Base-by-base conservation (phyloP, 352 stramenopile species). In the Pythium angustatum region DNA sequence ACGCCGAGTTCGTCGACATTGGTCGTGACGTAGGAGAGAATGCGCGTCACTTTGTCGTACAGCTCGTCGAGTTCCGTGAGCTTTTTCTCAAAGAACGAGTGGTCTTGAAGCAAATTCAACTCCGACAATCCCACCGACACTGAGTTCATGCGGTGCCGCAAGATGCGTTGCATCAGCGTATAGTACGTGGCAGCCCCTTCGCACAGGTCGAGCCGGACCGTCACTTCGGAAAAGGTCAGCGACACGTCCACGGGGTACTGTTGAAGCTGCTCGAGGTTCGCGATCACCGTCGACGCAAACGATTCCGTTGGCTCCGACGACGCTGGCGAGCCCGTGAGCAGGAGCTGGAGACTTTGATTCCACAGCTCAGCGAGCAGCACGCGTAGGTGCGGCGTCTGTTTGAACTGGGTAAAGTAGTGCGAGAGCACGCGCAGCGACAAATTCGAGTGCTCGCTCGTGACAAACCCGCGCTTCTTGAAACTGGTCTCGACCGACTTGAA, bases 201-300 rank as follows among this genome's bases (percentile, higher is more conserved):
- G 38, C 77, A 83, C 34, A 93, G 41, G 52, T 93, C 80, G 6
- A 93, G 64, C 2, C 80, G 79, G 43, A 86, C 81, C 4, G 78
- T 91, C 30, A 88, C 62, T 58, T 89, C 81, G 1, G 82, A 68
- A 4, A 93, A 61, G n/a, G 79, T 84, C 34, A 93, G 65, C 6
- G 78, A 90, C 28, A 90, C 62, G 28, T 93, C 76, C 19, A 93
- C 83, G 3, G 81, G 83, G 43, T 86, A 93, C 28, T 79, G 72
- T 44, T 87, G 76, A 8, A 93, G 63, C n/a, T 86, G 72, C 30
- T 82, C 81, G 14, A 93, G 58, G 22, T 72, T 82, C 11, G 68
- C 58, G 26, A 87, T 60, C 14, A 90, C 60, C 11, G 60, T 54
- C 5, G 61, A 41, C 45, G 87, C 78, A 19, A 68, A 77, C n/a